A percentile compares a stretch with the other conserved stretches of the same genome.
Evolutionary conservation across 805 yeast genomes (phyloP).

Genomic region (Starmerella floris): DNA sequence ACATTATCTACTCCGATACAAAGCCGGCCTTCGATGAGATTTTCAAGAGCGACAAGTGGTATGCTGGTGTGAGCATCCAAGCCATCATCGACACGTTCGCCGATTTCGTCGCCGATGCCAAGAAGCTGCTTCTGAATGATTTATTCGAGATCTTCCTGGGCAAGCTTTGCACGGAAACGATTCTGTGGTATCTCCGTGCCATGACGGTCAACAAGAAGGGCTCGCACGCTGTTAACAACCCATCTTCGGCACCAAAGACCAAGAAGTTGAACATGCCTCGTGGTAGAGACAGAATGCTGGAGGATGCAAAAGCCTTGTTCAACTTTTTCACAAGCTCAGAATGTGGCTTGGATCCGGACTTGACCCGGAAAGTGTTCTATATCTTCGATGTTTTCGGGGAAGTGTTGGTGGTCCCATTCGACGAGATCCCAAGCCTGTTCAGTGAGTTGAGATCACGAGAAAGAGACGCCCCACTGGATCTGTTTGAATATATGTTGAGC

Average conservation of each 20-base stretch:
- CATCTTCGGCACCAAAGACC: conserved; percentile 23
- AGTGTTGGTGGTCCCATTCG: conserved; percentile 36
- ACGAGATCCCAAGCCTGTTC: conserved; percentile 45
- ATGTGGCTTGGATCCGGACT: conserved; percentile 24
- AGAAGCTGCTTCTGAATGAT: conserved; percentile 39
- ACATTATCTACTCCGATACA: conserved; percentile 60
- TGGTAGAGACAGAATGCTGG: conserved; percentile 39
- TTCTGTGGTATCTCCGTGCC: conserved; percentile 38
- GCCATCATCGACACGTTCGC: conserved; percentile 58
- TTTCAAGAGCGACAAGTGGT: conserved; percentile 55
- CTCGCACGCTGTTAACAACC: not conserved
- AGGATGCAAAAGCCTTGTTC: conserved; percentile 48
- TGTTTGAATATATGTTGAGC: conserved; percentile 50
- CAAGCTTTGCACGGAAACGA: conserved; percentile 39
- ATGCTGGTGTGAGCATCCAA: conserved; percentile 43
- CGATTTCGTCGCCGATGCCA: conserved; percentile 59
- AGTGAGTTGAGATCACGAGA: conserved; percentile 47
- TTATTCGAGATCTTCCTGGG: conserved; percentile 43
- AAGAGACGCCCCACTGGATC: conserved; percentile 64
- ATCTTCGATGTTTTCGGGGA: conserved; percentile 53
- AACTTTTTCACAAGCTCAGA: conserved; percentile 38
- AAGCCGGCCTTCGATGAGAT: conserved; percentile 45
- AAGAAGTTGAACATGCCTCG: conserved; percentile 28
- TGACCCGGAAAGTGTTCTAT: conserved; percentile 38
- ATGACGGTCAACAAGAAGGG: conserved; percentile 21